A percentile compares a stretch with the other conserved stretches of the same genome.
phyloP scores from a whole-genome alignment of 257 asterid species.

The Solanum lycopersicoides region DNA sequence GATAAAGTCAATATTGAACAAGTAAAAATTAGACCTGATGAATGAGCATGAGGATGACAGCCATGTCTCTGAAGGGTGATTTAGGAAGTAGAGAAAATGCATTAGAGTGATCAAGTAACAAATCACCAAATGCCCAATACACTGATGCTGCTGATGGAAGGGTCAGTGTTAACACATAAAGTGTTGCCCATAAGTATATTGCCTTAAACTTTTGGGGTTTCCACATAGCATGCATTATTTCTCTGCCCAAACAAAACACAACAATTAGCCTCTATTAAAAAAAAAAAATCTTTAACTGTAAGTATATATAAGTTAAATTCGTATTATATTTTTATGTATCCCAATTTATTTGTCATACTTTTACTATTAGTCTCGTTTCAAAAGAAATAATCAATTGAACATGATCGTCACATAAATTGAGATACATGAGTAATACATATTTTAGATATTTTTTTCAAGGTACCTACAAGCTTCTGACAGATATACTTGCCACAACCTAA shows the following conservation, averaged over 20 bases:
- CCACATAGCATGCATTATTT: slow-evolving; percentile 99
- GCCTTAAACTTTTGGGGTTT: slow-evolving; percentile 94
- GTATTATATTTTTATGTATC: not conserved
- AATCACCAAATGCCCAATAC: slow-evolving; percentile 93
- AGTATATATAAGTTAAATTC: not conserved
- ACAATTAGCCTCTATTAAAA: not conserved
- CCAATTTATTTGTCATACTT: not conserved
- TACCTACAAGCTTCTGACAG: not conserved
- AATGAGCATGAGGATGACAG: slow-evolving; percentile 87
- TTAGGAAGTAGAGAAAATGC: slow-evolving; percentile 83
- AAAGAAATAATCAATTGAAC: not conserved
- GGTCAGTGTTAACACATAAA: slow-evolving; percentile 77
- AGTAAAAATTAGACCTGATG: slow-evolving; percentile 43
- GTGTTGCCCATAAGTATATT: slow-evolving; percentile 63
- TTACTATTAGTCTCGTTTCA: not conserved
- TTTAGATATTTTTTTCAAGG: not conserved
- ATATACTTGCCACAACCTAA: not conserved
- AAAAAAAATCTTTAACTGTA: not conserved
- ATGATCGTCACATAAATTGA: not conserved
- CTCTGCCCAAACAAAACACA: slow-evolving; percentile 42
- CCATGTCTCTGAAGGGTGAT: slow-evolving; percentile 81
- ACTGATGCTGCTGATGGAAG: slow-evolving; percentile 90
- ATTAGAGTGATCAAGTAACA: slow-evolving; percentile 82
- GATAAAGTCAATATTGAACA: not conserved
- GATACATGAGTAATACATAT: too few species aligned